phyloP scores from a whole-genome alignment of 345 rosid species.

The Dipteronia dyeriana region DNA sequence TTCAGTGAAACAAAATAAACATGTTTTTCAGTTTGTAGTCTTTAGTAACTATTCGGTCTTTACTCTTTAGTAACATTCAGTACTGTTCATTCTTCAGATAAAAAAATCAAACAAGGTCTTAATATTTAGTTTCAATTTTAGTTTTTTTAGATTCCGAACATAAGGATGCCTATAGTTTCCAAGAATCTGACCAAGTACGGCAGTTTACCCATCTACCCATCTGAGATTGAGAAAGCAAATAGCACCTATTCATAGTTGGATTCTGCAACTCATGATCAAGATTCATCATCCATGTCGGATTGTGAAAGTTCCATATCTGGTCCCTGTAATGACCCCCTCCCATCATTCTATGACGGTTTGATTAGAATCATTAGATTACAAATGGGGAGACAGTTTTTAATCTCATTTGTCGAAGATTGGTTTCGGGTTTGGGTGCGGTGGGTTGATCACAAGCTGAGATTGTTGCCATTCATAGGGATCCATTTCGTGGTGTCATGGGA shows the following conservation, averaged over 20 bases:
- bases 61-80: too few relatives aligned
- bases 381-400: slow-evolving; percentile 54
- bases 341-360: slow-evolving; percentile 27
- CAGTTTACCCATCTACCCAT: background rate
- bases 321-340: background rate
- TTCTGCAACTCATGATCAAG: slow-evolving; percentile 22
- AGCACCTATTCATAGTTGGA: slow-evolving; percentile 22
- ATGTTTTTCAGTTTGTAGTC: too few relatives aligned
- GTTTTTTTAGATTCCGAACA: background rate
- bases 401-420: slow-evolving; percentile 42
- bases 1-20: too few relatives aligned
- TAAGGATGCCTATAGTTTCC: background rate
- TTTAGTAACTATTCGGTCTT: too few relatives aligned
- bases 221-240: slow-evolving; percentile 1
- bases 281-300: slow-evolving; percentile 47
- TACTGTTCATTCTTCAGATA: too few relatives aligned
- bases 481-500: slow-evolving; percentile 30
- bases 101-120: too few relatives aligned
- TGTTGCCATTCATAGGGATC: slow-evolving; percentile 48
- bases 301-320: slow-evolving; percentile 53
- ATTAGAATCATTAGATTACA: slow-evolving; percentile 37
- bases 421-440: slow-evolving; percentile 39
- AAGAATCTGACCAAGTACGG: background rate
- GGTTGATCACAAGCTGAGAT: slow-evolving; percentile 37
- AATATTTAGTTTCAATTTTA: background rate